phyloP scores from a whole-genome alignment of 2,329 filamentous ascomycete species.

The Trichoderma atroviride region DNA sequence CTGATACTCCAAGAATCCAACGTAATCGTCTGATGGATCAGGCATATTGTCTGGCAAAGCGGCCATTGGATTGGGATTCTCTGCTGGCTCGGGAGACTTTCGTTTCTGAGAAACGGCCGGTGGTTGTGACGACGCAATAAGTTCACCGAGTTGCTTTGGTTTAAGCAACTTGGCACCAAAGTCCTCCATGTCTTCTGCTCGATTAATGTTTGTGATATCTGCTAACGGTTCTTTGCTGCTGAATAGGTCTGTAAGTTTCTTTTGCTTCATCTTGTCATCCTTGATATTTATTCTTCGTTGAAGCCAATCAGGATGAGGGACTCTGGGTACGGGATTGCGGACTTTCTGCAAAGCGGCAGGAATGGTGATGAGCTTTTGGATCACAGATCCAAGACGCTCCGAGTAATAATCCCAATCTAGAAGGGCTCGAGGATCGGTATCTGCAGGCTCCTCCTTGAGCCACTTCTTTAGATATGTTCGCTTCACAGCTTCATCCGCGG shows the following conservation, averaged over 20 bases:
- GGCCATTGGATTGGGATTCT: slow-evolving; percentile 76
- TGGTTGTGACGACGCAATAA: slow-evolving; percentile 57
- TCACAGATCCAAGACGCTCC: slow-evolving; percentile 92
- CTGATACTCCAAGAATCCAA: slow-evolving; percentile 86
- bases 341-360: slow-evolving; percentile 95
- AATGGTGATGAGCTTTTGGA: slow-evolving; percentile 98
- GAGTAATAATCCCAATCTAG: slow-evolving; percentile 98
- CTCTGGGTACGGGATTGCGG: slow-evolving; percentile 88
- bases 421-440: slow-evolving; percentile 86
- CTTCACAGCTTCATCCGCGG: slow-evolving; percentile 85
- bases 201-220: slow-evolving; percentile 69
- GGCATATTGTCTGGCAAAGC: slow-evolving; percentile 83
- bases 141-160: slow-evolving; percentile 59
- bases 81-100: slow-evolving; percentile 70
- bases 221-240: slow-evolving; percentile 65
- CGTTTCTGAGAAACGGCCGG: slow-evolving; percentile 62
- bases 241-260: slow-evolving; percentile 96
- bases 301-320: slow-evolving; percentile 95
- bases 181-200: slow-evolving; percentile 75
- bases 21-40: slow-evolving; percentile 80
- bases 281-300: slow-evolving; percentile 91
- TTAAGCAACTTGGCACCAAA: slow-evolving; percentile 71
- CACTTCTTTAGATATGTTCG: slow-evolving; percentile 90
- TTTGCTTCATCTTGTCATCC: slow-evolving; percentile 97
- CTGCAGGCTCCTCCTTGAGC: slow-evolving; percentile 87